These are phyloP conservation scores for Sporisorium iseilematis-ciliati DNA, from an alignment of 1,284 basidiomycete species.

Conservation along the genomic window DNA sequence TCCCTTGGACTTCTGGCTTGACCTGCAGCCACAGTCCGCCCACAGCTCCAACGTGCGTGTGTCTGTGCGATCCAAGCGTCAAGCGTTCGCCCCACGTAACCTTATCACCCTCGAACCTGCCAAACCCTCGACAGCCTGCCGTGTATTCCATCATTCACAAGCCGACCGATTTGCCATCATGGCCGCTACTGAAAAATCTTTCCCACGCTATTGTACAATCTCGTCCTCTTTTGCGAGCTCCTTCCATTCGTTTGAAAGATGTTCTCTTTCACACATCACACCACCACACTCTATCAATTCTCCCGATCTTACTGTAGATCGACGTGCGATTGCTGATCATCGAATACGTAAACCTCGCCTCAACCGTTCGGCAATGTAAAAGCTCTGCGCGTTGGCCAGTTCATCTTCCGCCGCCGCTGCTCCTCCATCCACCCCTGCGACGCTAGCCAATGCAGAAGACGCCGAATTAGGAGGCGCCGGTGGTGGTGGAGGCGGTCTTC, in stretches of 20 bases:
- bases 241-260: background rate
- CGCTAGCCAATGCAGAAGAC: too few species aligned
- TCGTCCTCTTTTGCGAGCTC: background rate
- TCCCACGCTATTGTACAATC: background rate
- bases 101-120: too few species aligned
- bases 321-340: background rate
- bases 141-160: too few species aligned
- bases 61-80: too few species aligned
- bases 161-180: too few species aligned
- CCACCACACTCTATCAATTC: background rate
- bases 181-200: too few species aligned
- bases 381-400: constrained; percentile 29
- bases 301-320: background rate
- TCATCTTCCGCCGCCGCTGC: constrained; percentile 10
- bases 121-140: too few species aligned
- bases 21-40: too few species aligned
- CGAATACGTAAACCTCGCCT: constrained; percentile 39
- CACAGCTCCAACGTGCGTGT: too few species aligned
- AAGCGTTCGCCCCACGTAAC: too few species aligned
- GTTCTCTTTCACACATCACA: background rate
- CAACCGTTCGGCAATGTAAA: constrained; percentile 37
- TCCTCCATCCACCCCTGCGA: background rate
- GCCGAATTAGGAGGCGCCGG: background rate
- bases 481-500: constrained; percentile 6
- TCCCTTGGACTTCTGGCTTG: too few species aligned